A percentile compares a stretch with the other conserved stretches of the same genome.
Conservation (phyloP, 140 eudicot genomes). For the Cichorium intybus region DNA sequence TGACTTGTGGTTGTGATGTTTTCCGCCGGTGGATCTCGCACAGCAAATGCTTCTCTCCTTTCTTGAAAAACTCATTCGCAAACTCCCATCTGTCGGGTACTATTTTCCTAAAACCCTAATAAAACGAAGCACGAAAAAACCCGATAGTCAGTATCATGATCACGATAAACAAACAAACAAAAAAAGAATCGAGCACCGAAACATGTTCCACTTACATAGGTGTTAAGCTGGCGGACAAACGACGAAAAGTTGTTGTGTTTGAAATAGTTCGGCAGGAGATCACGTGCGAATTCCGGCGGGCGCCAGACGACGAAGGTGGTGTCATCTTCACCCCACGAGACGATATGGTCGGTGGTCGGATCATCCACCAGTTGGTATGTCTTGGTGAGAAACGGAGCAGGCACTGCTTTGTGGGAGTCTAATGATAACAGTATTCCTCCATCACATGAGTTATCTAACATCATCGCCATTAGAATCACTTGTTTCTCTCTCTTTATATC, state of each 20-base stretch:
- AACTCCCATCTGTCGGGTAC: constrained; percentile 99
- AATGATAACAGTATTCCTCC: constrained; percentile 65
- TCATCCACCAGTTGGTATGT: constrained; percentile 94
- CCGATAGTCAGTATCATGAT: constrained; percentile 3
- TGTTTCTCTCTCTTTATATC: background rate
- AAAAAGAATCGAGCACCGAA: background rate
- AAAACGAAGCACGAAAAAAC: constrained; percentile 9
- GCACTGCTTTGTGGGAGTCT: constrained; percentile 87
- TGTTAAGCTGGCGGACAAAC: constrained; percentile 96
- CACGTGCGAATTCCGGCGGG: constrained; percentile 98
- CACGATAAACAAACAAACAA: background rate
- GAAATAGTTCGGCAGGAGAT: constrained; percentile 92
- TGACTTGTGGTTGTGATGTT: constrained; percentile 69
- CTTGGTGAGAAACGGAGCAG: constrained; percentile 90
- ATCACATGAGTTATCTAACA: constrained; percentile 76
- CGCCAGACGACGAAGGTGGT: constrained; percentile 98
- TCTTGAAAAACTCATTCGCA: constrained; percentile 89
- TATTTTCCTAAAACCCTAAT: constrained; percentile 93
- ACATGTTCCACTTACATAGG: constrained; percentile 54
- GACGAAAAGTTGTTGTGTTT: constrained; percentile 96
- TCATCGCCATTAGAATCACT: constrained; percentile 51
- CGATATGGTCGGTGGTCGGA: constrained; percentile 84
- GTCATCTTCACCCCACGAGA: constrained; percentile 98
- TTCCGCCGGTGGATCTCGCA: constrained; percentile 98
- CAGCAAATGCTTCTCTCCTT: constrained; percentile 85